Conservation (phyloP, 2,329 filamentous ascomycete species). For the Sporothrix luriei region DNA sequence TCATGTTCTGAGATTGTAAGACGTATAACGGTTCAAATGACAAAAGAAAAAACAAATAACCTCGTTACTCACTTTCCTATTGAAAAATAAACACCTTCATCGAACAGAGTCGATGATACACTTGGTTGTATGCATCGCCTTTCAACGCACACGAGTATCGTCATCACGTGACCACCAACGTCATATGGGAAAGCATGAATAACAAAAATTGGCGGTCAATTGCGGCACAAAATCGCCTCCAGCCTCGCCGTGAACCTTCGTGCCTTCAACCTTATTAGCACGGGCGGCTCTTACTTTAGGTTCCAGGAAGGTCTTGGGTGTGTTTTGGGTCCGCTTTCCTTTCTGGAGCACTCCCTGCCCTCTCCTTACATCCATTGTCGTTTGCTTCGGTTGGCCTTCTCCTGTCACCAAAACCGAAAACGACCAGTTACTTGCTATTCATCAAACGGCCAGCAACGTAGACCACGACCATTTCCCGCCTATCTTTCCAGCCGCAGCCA, state of each 20-base stretch:
- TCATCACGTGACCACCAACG: slow-evolving; percentile 5
- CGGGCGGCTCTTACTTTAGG: background rate
- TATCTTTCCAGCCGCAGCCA: background rate
- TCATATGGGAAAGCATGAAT: background rate
- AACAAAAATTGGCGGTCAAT: slow-evolving; percentile 12
- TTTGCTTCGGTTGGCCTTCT: background rate
- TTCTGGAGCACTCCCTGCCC: too few species aligned
- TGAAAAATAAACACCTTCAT: background rate
- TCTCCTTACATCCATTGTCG: background rate
- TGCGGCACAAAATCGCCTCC: slow-evolving; percentile 5
- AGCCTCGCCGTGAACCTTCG: background rate
- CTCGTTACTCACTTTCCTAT: background rate
- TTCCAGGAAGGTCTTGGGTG: too few species aligned
- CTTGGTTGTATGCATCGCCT: too few species aligned
- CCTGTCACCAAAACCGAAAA: background rate
- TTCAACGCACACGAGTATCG: background rate
- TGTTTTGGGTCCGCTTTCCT: background rate
- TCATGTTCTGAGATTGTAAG: background rate
- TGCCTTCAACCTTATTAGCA: background rate
- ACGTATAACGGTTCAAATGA: background rate
- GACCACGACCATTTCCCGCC: background rate
- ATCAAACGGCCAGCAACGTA: background rate
- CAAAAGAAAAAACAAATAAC: background rate
- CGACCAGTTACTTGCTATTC: background rate
- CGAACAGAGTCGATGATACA: background rate